Percentiles rank a stretch among this genome's conserved stretches.
Conservation (phyloP, 306 rosid species). For the Prunus armeniaca region DNA sequence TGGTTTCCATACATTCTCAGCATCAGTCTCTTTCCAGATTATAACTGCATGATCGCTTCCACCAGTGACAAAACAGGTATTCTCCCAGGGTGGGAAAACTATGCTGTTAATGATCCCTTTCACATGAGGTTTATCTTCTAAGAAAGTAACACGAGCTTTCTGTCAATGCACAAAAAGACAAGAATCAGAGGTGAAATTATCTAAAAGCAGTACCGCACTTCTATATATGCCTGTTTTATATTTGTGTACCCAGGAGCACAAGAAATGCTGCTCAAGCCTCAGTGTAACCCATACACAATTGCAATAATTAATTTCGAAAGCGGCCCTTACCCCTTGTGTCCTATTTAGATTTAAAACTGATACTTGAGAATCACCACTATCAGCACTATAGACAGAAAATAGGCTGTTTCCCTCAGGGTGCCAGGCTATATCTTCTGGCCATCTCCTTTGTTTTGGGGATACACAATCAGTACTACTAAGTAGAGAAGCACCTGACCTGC, state of each 20-base stretch:
- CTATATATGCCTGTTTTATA: background rate
- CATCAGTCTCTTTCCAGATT: slow-evolving; percentile 75
- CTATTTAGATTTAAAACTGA: slow-evolving; percentile 63
- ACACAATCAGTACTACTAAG: slow-evolving; percentile 64
- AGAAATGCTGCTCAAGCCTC: background rate
- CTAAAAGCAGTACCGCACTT: slow-evolving; percentile 9
- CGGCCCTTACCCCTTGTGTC: slow-evolving; percentile 59
- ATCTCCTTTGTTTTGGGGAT: slow-evolving; percentile 75
- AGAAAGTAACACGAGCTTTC: slow-evolving; percentile 69
- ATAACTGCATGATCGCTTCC: slow-evolving; percentile 93
- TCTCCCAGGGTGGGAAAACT: slow-evolving; percentile 82
- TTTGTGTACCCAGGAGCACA: background rate
- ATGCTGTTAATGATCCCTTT: slow-evolving; percentile 88
- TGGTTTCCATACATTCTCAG: slow-evolving; percentile 73
- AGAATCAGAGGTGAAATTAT: slow-evolving; percentile 8
- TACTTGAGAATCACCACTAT: slow-evolving; percentile 80
- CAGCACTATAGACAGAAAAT: slow-evolving; percentile 84
- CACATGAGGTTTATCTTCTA: slow-evolving; percentile 81
- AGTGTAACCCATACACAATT: background rate
- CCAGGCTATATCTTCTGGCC: slow-evolving; percentile 96
- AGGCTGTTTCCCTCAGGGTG: slow-evolving; percentile 79
- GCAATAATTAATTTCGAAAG: background rate
- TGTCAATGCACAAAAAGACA: slow-evolving; percentile 40
- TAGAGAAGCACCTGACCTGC: slow-evolving; percentile 77
- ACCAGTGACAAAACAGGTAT: slow-evolving; percentile 71